phyloP scores from a whole-genome alignment of 805 yeast species.

The Diddensiella transvaalensis region DNA sequence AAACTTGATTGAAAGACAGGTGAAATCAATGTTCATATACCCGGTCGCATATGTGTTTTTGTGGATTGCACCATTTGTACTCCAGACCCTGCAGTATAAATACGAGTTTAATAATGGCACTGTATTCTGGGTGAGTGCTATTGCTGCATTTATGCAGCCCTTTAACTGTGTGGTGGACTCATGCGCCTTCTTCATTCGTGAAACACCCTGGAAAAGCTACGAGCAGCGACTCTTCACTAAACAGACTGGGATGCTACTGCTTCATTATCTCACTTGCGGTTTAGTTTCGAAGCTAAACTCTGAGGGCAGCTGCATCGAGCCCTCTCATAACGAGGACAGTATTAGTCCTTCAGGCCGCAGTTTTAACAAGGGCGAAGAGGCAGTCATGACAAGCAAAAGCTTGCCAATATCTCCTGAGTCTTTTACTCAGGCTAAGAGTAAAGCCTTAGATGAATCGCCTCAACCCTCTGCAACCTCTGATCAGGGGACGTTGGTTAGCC shows the following conservation, averaged over 20 bases:
- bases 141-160: constrained; percentile 77
- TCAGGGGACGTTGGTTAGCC: constrained; percentile 4
- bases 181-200: constrained; percentile 69
- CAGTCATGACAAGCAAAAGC: neutral
- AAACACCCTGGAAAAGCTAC: constrained; percentile 31
- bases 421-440: neutral
- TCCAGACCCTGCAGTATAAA: constrained; percentile 55
- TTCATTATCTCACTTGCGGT: neutral
- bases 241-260: constrained; percentile 4
- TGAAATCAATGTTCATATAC: constrained; percentile 74
- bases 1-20: constrained; percentile 66
- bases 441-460: neutral
- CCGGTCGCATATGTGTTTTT: constrained; percentile 76
- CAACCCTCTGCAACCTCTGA: neutral
- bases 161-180: constrained; percentile 77
- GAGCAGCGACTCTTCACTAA: constrained; percentile 20
- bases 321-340: too few relatives aligned
- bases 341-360: neutral
- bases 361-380: neutral
- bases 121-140: constrained; percentile 57
- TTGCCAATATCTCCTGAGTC: neutral
- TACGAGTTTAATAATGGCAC: constrained; percentile 48
- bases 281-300: neutral
- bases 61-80: constrained; percentile 78
- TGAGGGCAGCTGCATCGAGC: too few relatives aligned